phyloP scores from a whole-genome alignment of 2,329 filamentous ascomycete species.

The Zalaria obscura region DNA sequence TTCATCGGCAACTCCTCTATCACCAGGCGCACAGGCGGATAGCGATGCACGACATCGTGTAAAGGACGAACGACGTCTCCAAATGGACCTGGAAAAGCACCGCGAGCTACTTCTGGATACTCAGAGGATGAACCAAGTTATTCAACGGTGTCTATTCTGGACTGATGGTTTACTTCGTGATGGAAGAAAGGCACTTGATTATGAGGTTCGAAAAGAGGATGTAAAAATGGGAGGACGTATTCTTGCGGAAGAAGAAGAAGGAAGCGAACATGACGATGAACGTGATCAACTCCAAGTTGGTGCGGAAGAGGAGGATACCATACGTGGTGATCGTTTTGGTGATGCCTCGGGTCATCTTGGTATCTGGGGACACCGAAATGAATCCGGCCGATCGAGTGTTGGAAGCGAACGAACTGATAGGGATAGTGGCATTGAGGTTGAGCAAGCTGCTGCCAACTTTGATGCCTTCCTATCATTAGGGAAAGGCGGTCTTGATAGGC shows the following conservation, averaged over 20 bases:
- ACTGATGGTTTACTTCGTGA: slow-evolving; percentile 85
- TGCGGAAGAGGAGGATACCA: slow-evolving; percentile 4
- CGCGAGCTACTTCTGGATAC: slow-evolving; percentile 78
- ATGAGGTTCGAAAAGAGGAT: slow-evolving; percentile 65
- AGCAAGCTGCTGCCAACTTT: slow-evolving; percentile 3
- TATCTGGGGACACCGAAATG: slow-evolving; percentile 7
- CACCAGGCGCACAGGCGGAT: slow-evolving; percentile 22
- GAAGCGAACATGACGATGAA: slow-evolving; percentile 25
- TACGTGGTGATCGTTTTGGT: slow-evolving; percentile 12
- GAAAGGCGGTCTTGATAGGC: too few species aligned
- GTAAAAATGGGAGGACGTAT: slow-evolving; percentile 71
- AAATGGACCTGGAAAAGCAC: slow-evolving; percentile 75
- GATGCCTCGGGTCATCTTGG: slow-evolving; percentile 8
- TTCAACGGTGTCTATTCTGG: slow-evolving; percentile 78
- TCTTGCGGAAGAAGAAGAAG: slow-evolving; percentile 51
- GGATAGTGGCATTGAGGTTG: slow-evolving; percentile 18
- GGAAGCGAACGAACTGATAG: slow-evolving; percentile 15
- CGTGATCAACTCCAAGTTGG: slow-evolving; percentile 6
- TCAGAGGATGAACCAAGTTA: slow-evolving; percentile 88
- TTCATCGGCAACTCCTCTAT: slow-evolving; percentile 14
- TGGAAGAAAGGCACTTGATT: slow-evolving; percentile 73
- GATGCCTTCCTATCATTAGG: not conserved
- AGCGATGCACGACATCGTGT: slow-evolving; percentile 42
- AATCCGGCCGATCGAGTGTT: slow-evolving; percentile 4
- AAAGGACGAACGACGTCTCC: slow-evolving; percentile 69